Base-by-base conservation (phyloP, 768 basidiomycete genomes). In the Tephrocybe sp. region DNA sequence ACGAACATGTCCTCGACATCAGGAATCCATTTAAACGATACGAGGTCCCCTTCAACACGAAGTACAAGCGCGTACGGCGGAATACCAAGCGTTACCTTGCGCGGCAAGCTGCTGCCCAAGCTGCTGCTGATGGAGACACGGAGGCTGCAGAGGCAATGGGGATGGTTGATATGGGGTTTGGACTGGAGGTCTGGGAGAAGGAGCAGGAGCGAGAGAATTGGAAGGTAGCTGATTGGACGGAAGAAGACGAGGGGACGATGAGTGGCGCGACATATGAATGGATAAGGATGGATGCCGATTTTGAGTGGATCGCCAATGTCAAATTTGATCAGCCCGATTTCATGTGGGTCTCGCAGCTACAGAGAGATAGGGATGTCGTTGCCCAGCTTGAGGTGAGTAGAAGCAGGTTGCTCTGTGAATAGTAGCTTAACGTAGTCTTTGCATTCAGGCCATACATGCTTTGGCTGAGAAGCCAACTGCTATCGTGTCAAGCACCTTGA, bases 211-310 rank as follows among this genome's bases (percentile, higher is more conserved):
- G 92, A 37, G 89, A 92, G 65, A 87, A 87, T 53, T 98, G 96
- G 97, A 90, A 89, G 65, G 95, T 98, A 3, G 89, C 89, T 5
- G 95, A 98, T 65, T 98, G 97, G 97, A 91, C 89, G 4, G 95
- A 97, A 60, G 93, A 97, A 57, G 94, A 98, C 52, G 95, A 97
- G 62, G 84, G 87, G 52, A 76, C 79, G 35, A 96, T 98, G 92
- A 86, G 88, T 31, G 91, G 91, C 15, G 95, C 96, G 54, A 96
- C 93, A 3, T 99, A 98, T 68, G 97, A 99, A 69, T 99, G 96
- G 96, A 98, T 99, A 51, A 77, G 97, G 54, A 91, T 98, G 79
- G 97, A 99, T 63, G 94, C 97, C 13, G 97, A 99, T 64, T 95
- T 97, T 66, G 97, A 99, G 70, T 99, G 97, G 97, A 89, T 98